Base-by-base conservation (phyloP, 768 basidiomycete genomes). In the Suillus placidus region DNA sequence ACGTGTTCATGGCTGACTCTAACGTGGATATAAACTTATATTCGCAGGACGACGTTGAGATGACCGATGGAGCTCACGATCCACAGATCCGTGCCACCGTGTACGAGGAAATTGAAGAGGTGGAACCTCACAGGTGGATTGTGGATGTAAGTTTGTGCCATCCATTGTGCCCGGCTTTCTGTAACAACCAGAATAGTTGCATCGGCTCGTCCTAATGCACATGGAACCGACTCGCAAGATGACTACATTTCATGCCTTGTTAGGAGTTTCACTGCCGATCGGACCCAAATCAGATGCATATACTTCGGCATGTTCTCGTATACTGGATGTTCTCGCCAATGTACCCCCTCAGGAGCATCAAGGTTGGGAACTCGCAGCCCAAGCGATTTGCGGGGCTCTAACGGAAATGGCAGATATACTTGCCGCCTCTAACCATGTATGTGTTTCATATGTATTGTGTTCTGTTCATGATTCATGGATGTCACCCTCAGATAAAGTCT, bases 161-260 rank as follows among this genome's bases (percentile, higher is more conserved):
- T 18, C 35, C 30, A 60, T 61, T 45, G 47, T 30, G 20, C 32
- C 45, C 45, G 56, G 30, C 45, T 35, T 35, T 38, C 57, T 56
- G 60, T 70, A 43, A 70, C 20, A 20, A 62, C 12, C 12, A 13
- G 30, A 14, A 43, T 51, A 92, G 91, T 76, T 91, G 56, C 85
- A 84, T 67, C 81, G 84, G 49, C 80, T 89, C 35, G 73, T 92
- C n/a, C 71, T 91, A 62, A 85, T 84, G 0, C 91, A 92, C 73
- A 78, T 79, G 3, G 73, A 78, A 37, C 77, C 79, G 1, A 72
- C 74, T 20, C 78, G 74, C 7, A 71, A 72, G 5, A 74, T 79
- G 26, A 74, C 80, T 18, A 88, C 88, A 4, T 77, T 91, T 26
- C 88, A 89, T 66, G 68, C 80, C 23, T 80, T 91, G 32, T 74